Percentiles rank a stretch among this genome's conserved stretches.
phyloP scores from a whole-genome alignment of 2,329 filamentous ascomycete species.

The Pseudogymnoascus sp. region DNA sequence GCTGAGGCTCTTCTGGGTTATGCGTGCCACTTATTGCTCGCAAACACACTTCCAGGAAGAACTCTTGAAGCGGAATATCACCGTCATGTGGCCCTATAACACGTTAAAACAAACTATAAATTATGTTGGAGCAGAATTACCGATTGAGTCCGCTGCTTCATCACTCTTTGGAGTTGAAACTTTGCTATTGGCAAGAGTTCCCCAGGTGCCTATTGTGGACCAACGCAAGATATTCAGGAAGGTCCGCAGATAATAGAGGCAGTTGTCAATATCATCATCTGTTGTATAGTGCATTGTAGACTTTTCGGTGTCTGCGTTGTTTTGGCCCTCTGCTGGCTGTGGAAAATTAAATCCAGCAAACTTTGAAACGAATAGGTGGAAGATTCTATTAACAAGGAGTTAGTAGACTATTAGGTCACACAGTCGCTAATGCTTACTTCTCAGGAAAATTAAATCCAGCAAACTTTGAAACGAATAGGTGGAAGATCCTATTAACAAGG shows the following conservation, averaged over 20 bases:
- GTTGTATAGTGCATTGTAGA: slow-evolving; percentile 33
- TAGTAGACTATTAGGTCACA: slow-evolving; percentile 14
- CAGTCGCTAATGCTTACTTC: slow-evolving; percentile 37
- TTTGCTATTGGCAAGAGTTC: slow-evolving; percentile 56
- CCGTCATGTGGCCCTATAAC: slow-evolving; percentile 42
- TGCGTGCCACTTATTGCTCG: slow-evolving; percentile 46
- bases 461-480: slow-evolving; percentile 52
- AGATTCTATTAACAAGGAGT: slow-evolving; percentile 39
- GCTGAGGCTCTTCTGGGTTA: slow-evolving; percentile 28
- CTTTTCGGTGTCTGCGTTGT: neutral
- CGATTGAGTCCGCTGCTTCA: slow-evolving; percentile 36
- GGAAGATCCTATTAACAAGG: slow-evolving; percentile 42
- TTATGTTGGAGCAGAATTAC: slow-evolving; percentile 34
- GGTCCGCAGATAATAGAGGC: slow-evolving; percentile 68
- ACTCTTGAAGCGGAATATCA: slow-evolving; percentile 56
- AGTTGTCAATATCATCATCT: slow-evolving; percentile 65
- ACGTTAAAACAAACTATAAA: slow-evolving; percentile 14
- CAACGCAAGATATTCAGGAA: slow-evolving; percentile 64
- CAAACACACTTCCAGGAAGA: slow-evolving; percentile 59
- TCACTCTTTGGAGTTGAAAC: slow-evolving; percentile 40
- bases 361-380: slow-evolving; percentile 52
- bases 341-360: slow-evolving; percentile 49
- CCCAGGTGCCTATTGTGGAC: slow-evolving; percentile 62
- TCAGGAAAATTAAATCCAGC: slow-evolving; percentile 50
- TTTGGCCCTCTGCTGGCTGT: slow-evolving; percentile 24